Conservation (phyloP, 257 asterid species). For the Primulina huaijiensis region DNA sequence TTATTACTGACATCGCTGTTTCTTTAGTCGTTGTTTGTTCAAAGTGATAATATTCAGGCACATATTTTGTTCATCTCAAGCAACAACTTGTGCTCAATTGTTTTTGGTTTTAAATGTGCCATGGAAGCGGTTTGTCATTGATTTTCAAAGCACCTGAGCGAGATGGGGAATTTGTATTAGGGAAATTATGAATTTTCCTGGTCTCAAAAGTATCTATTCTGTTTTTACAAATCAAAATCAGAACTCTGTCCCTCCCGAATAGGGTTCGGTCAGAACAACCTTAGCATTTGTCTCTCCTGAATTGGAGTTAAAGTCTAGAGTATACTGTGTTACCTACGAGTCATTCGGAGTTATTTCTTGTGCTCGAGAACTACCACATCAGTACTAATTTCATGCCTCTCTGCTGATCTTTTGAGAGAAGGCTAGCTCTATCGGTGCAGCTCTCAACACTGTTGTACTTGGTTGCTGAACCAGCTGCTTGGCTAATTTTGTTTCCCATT, state of each 20-base stretch:
- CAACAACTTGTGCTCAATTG: not conserved
- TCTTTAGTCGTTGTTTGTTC: too few relatives aligned
- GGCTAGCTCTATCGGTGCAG: not conserved
- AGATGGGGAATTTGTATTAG: not conserved
- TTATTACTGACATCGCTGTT: too few relatives aligned
- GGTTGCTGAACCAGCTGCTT: not conserved
- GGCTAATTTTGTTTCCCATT: not conserved
- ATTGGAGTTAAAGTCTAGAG: not conserved
- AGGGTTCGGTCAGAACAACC: not conserved
- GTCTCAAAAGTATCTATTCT: too few relatives aligned
- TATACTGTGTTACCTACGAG: not conserved
- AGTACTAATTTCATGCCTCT: not conserved
- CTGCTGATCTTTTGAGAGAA: not conserved
- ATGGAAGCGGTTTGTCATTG: not conserved
- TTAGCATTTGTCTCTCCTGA: too few relatives aligned
- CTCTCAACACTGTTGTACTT: not conserved
- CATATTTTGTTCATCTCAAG: not conserved
- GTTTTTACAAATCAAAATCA: too few relatives aligned
- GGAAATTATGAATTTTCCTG: not conserved
- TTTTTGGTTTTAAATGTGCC: not conserved
- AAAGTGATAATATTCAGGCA: not conserved
- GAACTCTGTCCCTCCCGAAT: not conserved
- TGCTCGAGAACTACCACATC: not conserved
- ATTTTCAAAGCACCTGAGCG: not conserved
- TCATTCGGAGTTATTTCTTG: not conserved